Evolutionary conservation across 495 filamentous ascomycete species (phyloP).

Genomic region (Pyrenopolyporus hunteri): DNA sequence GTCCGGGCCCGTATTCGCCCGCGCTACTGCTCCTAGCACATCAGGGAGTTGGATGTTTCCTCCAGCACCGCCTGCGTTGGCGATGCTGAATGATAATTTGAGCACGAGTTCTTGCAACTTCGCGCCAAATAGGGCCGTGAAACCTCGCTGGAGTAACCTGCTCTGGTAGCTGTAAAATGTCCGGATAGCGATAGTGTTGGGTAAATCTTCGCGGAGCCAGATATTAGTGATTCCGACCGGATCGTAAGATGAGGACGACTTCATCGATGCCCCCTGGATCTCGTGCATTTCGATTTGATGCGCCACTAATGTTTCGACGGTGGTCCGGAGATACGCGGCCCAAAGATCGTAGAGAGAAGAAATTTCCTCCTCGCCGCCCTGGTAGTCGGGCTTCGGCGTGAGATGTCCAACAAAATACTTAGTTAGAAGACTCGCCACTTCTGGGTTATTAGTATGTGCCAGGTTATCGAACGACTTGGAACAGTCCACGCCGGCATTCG

Average conservation of each 20-base stretch:
- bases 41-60: slow-evolving; percentile 50
- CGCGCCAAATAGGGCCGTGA: slow-evolving; percentile 54
- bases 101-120: slow-evolving; percentile 57
- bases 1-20: slow-evolving; percentile 53
- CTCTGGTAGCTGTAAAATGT: slow-evolving; percentile 60
- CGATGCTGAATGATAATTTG: slow-evolving; percentile 55
- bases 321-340: slow-evolving; percentile 52
- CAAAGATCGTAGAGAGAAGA: slow-evolving; percentile 53
- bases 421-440: slow-evolving; percentile 54
- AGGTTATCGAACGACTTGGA: slow-evolving; percentile 58
- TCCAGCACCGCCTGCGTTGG: slow-evolving; percentile 42
- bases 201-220: slow-evolving; percentile 52
- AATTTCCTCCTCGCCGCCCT: slow-evolving; percentile 45
- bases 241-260: slow-evolving; percentile 25
- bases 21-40: slow-evolving; percentile 54
- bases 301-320: slow-evolving; percentile 56
- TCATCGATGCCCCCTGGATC: slow-evolving; percentile 50
- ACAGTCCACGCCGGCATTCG: slow-evolving; percentile 59
- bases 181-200: slow-evolving; percentile 55
- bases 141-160: slow-evolving; percentile 57
- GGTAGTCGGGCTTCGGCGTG: slow-evolving; percentile 55
- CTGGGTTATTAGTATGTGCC: slow-evolving; percentile 58
- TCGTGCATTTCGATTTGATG: slow-evolving; percentile 58
- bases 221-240: slow-evolving; percentile 38
- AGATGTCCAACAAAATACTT: slow-evolving; percentile 60